These are phyloP conservation scores for Schizopora paradoxa DNA, from an alignment of 1,284 basidiomycete genomes.

Conservation along the genomic window DNA sequence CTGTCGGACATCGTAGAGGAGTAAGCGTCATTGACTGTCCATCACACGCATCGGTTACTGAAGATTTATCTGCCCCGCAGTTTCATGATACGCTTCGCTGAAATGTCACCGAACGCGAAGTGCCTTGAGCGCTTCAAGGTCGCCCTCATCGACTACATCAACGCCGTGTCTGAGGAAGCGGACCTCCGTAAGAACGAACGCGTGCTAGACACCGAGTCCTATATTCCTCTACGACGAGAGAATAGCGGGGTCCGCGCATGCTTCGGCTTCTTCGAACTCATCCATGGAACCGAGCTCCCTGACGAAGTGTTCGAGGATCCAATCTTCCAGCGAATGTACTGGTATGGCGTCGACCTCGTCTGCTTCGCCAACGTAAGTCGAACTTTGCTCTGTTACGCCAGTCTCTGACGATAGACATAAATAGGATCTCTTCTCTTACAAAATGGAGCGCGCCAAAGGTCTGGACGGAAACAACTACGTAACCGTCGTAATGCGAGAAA, in stretches of 20 bases:
- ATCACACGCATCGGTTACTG: neutral
- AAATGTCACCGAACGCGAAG: conserved; percentile 48
- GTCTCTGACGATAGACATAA: neutral
- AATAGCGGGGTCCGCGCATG: conserved; percentile 61
- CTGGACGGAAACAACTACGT: conserved; percentile 37
- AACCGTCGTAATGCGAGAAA: conserved; percentile 34
- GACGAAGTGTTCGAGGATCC: conserved; percentile 53
- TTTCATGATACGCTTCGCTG: neutral
- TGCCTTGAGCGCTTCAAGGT: conserved; percentile 2
- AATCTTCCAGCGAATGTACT: conserved; percentile 47
- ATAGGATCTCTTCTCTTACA: conserved; percentile 41
- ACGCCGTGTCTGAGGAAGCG: conserved; percentile 51
- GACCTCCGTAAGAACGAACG: conserved; percentile 57
- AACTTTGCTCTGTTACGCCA: neutral
- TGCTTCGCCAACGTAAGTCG: conserved; percentile 61
- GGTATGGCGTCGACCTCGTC: conserved; percentile 56
- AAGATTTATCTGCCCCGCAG: neutral
- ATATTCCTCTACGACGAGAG: conserved; percentile 53
- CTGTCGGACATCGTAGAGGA: conserved; percentile 4
- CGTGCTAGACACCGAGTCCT: conserved; percentile 49
- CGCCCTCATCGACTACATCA: conserved; percentile 36
- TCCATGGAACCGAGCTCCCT: conserved; percentile 53
- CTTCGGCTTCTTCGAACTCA: conserved; percentile 56
- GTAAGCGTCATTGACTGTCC: neutral
- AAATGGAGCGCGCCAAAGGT: conserved; percentile 36